Evolutionary conservation across 2,329 filamentous ascomycete species (phyloP).

Genomic region (Emmonsiellopsis sp.): DNA sequence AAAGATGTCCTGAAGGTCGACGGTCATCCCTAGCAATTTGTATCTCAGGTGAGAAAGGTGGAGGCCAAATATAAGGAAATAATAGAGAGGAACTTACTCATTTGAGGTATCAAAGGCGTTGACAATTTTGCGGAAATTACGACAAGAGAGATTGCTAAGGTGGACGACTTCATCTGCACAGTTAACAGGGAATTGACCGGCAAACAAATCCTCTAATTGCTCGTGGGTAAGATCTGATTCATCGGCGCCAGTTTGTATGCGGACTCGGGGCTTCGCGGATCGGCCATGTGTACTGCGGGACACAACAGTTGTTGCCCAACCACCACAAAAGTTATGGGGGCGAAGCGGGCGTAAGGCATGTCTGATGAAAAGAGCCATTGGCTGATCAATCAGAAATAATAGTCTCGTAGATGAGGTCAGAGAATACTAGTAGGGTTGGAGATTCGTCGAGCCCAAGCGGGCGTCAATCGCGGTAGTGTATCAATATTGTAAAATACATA

Average conservation of each 20-base stretch:
- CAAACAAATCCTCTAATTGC: background rate
- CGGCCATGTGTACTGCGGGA: background rate
- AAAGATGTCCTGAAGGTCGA: too few species aligned
- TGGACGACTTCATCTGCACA: conserved; percentile 2
- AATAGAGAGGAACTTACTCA: background rate
- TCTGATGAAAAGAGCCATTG: too few species aligned
- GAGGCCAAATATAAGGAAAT: background rate
- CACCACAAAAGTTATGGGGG: background rate
- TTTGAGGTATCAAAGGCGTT: conserved; percentile 8
- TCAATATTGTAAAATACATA: too few species aligned
- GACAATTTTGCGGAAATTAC: background rate
- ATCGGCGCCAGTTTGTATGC: background rate
- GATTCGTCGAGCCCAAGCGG: too few species aligned
- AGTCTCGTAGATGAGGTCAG: too few species aligned
- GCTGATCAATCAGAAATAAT: too few species aligned
- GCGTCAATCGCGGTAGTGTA: too few species aligned
- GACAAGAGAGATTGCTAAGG: background rate
- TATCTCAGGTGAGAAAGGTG: background rate
- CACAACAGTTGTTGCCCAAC: background rate
- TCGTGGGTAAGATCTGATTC: conserved; percentile 5
- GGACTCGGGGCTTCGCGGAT: background rate
- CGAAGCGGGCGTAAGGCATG: too few species aligned
- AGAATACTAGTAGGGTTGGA: too few species aligned
- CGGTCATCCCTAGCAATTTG: too few species aligned
- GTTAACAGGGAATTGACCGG: background rate